These are phyloP conservation scores for Fusarium burgessii DNA, from an alignment of 2,329 filamentous ascomycete genomes.

Conservation along the genomic window DNA sequence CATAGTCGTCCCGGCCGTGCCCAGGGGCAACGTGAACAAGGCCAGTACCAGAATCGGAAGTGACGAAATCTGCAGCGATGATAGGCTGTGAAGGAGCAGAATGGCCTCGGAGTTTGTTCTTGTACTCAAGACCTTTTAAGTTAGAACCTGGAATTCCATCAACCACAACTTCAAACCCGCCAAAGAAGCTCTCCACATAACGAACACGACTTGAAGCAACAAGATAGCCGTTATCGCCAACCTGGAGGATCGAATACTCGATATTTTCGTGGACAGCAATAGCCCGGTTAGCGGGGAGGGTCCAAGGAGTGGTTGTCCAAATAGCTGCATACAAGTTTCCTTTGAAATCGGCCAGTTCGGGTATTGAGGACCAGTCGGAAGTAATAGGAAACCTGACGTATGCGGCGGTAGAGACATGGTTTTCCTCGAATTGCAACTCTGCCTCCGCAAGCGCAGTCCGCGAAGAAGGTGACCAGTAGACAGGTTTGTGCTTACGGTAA, in stretches of 20 bases:
- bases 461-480: slow-evolving; percentile 88
- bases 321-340: slow-evolving; percentile 81
- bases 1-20: slow-evolving; percentile 97
- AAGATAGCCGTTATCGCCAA: slow-evolving; percentile 70
- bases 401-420: slow-evolving; percentile 78
- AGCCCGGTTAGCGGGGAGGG: slow-evolving; percentile 89
- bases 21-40: slow-evolving; percentile 96
- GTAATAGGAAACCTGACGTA: slow-evolving; percentile 83
- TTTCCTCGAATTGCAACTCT: slow-evolving; percentile 85
- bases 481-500: slow-evolving; percentile 82
- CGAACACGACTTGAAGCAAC: slow-evolving; percentile 79
- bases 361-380: slow-evolving; percentile 48
- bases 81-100: slow-evolving; percentile 72
- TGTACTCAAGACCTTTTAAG: slow-evolving; percentile 75
- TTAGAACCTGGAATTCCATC: slow-evolving; percentile 72
- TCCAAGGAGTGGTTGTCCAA: slow-evolving; percentile 99
- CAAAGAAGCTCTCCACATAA: slow-evolving; percentile 63
- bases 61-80: slow-evolving; percentile 89
- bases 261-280: slow-evolving; percentile 84
- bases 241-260: slow-evolving; percentile 76
- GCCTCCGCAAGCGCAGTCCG: slow-evolving; percentile 84
- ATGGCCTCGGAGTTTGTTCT: slow-evolving; percentile 74
- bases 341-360: slow-evolving; percentile 54
- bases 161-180: slow-evolving; percentile 65
- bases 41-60: slow-evolving; percentile 89